Evolutionary conservation across 2,329 filamentous ascomycete species (phyloP), one percentile per base, ranked within the genome.

Genomic region (Sporothrix humicola): DNA sequence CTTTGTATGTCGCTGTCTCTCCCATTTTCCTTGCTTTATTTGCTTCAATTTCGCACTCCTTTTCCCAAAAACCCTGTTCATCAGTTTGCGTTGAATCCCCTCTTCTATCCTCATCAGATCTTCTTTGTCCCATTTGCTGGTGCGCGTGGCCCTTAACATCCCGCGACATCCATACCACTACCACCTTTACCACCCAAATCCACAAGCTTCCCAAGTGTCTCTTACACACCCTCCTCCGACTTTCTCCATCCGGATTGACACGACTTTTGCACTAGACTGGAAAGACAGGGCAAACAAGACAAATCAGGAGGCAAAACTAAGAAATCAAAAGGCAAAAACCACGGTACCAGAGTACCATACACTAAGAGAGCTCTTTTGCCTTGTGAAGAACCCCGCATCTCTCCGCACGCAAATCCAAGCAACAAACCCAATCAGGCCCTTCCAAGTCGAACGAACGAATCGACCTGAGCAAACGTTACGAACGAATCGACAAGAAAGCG

Each of bases 161-260:
- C 42, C 42, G 42, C 42, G 13, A 23, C 46, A 12, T 26, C 37
- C 37, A 23, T 3, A 66, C 61, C 31, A 66, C 42, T 26, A 52
- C 12, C 12, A 15, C 6, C 31, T 37, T 17, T 61, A 48, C 42
- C 61, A 65, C 42, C 37, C 59, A 66, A 48, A 31, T 65, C 46
- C 46, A 42, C 59, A 65, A 65, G 59, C 59, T 65, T 48, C 46
- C 42, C 59, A 65, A 65, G 59, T 37, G 61, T 9, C 54, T 69
- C 26, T 56, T 42, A n/a, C 69, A 52, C 56, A 71, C 44, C 59
- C 68, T 66, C 61, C 61, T 48, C 61, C 61, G 58, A 44, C 44
- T 61, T 58, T 65, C 54, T 58, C 54, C 69, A 52, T 61, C 23
- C 44, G 61, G 37, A 56, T 72, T 71, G 48, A 65, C 44, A 73